These are phyloP conservation scores for Spathaspora girioi DNA, from an alignment of 805 yeast species.

Conservation along the genomic window DNA sequence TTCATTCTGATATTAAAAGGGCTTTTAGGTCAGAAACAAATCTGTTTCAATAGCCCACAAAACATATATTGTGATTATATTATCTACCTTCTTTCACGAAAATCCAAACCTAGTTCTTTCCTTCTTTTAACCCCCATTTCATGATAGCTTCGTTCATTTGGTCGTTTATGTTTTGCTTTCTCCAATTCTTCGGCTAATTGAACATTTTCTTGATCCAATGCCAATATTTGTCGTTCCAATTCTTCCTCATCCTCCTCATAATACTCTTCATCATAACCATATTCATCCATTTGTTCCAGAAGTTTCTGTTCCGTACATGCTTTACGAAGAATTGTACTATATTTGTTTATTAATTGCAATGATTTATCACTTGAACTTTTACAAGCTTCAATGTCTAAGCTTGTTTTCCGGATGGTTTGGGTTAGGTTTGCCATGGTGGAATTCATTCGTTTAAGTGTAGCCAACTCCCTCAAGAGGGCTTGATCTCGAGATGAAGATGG, in stretches of 20 bases:
- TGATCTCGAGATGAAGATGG: not conserved
- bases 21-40: no score
- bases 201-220: slow-evolving; percentile 25
- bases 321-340: not conserved
- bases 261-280: slow-evolving; percentile 17
- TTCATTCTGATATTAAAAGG: no score
- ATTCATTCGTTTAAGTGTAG: slow-evolving; percentile 30
- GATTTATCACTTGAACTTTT: not conserved
- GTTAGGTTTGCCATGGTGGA: slow-evolving; percentile 24
- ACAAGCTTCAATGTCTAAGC: not conserved
- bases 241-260: slow-evolving; percentile 18
- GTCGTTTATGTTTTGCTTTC: slow-evolving; percentile 5
- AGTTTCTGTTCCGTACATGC: slow-evolving; percentile 27
- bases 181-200: slow-evolving; percentile 17
- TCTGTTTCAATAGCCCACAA: not conserved
- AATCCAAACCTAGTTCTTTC: slow-evolving; percentile 18
- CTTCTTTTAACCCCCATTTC: slow-evolving; percentile 15
- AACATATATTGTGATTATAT: not conserved
- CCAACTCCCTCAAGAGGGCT: slow-evolving; percentile 28
- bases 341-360: not conserved
- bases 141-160: not conserved
- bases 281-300: slow-evolving; percentile 10
- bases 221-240: slow-evolving; percentile 20
- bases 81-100: slow-evolving; percentile 5
- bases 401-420: not conserved